Evolutionary conservation across 768 basidiomycete genomes (phyloP).

Genomic region (Boletus sensibilis): DNA sequence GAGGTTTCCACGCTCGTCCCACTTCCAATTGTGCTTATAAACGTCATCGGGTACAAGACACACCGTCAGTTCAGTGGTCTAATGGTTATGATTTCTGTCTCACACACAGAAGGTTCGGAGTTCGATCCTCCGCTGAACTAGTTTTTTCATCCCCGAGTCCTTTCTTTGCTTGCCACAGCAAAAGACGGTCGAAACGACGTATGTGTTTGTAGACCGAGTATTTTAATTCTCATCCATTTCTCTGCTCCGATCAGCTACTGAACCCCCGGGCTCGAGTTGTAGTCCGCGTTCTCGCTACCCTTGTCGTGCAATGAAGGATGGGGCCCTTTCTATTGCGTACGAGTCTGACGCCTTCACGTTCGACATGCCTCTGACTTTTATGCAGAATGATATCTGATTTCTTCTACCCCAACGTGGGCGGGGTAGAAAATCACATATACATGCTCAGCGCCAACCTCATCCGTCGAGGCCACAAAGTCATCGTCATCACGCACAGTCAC

Average conservation of each 20-base stretch:
- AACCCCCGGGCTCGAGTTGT: background rate
- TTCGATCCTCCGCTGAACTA: constrained; percentile 39
- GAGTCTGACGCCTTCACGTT: background rate
- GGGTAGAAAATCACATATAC: constrained; percentile 96
- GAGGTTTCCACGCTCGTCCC: background rate
- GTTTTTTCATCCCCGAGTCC: constrained; percentile 7
- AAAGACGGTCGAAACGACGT: background rate
- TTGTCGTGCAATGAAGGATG: constrained; percentile 26
- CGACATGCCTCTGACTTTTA: background rate
- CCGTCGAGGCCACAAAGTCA: constrained; percentile 84
- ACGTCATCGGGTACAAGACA: background rate
- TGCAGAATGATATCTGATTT: constrained; percentile 94
- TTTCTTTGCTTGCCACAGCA: background rate
- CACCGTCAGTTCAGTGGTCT: constrained; percentile 48
- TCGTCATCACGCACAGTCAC: constrained; percentile 93
- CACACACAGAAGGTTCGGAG: constrained; percentile 42
- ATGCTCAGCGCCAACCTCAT: constrained; percentile 85
- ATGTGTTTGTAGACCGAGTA: background rate
- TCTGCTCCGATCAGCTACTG: background rate
- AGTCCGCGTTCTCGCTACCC: background rate
- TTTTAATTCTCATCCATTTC: background rate
- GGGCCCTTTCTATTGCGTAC: constrained; percentile 31
- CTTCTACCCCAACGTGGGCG: constrained; percentile 91
- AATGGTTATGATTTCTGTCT: constrained; percentile 62
- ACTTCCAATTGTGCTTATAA: background rate